Evolutionary conservation across 2,329 filamentous ascomycete genomes (phyloP).

Genomic region (Exophiala dermatitidis): DNA sequence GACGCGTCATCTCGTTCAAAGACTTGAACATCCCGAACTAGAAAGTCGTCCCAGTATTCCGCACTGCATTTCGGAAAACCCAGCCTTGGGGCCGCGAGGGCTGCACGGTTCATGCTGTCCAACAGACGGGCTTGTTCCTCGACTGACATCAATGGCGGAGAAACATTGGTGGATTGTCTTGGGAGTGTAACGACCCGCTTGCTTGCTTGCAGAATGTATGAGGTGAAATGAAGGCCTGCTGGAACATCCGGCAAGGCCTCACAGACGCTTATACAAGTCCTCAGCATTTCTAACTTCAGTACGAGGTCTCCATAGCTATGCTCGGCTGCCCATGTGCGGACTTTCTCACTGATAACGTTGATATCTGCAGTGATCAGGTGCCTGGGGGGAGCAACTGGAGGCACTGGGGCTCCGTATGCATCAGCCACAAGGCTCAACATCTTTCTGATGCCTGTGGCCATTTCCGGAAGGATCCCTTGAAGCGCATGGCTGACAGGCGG

Average conservation of each 20-base stretch:
- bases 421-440: slow-evolving; percentile 37
- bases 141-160: slow-evolving; percentile 32
- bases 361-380: slow-evolving; percentile 6
- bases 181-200: slow-evolving; percentile 66
- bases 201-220: slow-evolving; percentile 72
- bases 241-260: slow-evolving; percentile 89
- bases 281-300: slow-evolving; percentile 78
- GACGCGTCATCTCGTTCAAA: slow-evolving; percentile 55
- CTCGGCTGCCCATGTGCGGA: slow-evolving; percentile 15
- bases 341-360: slow-evolving; percentile 7
- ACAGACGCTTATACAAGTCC: slow-evolving; percentile 86
- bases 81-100: slow-evolving; percentile 66
- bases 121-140: slow-evolving; percentile 83
- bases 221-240: slow-evolving; percentile 81
- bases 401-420: slow-evolving; percentile 37
- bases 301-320: slow-evolving; percentile 64
- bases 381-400: slow-evolving; percentile 5
- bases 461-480: slow-evolving; percentile 20
- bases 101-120: slow-evolving; percentile 78
- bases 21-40: slow-evolving; percentile 69
- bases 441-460: slow-evolving; percentile 36
- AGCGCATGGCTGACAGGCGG: slow-evolving; percentile 57
- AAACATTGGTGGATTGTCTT: slow-evolving; percentile 36
- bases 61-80: slow-evolving; percentile 64
- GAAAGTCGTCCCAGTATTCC: slow-evolving; percentile 95